Base-by-base conservation (phyloP, 106 monocot species). In the Acorus gramineus region DNA sequence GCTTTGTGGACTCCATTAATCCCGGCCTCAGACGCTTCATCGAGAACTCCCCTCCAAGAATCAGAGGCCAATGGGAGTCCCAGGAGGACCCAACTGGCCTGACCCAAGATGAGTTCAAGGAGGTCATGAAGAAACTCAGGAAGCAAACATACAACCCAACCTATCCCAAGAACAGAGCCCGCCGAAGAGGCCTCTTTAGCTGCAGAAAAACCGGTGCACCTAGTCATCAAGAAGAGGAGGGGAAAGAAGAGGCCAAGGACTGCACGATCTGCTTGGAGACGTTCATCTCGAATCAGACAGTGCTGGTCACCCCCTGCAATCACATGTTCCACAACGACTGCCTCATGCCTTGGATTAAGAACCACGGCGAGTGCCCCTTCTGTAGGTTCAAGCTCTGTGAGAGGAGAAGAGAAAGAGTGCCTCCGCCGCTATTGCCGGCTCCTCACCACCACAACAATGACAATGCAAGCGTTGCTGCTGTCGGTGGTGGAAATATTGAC, bases 301-400 rank as follows among this genome's bases (percentile, higher is more conserved):
- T 90, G 12, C 46, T 80, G 66, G 68, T 82, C 52, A 84, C 89
- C 9, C 89, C 89, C 10, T 89, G 89, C 75, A 81, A 79, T 56
- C 89, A 89, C 69, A 75, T 78, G 74, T 89, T 89, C 62, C 89
- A 89, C 63, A 44, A 61, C 45, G 77, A 68, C n/a, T 89, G 89
- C 58, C 49, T 89, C 54, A 66, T 74, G 8, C 89, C 89, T 3
- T 89, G 89, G 89, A 72, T 89, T 64, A 85, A 76, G 72, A 75
- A 74, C 69, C 85, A 78, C 6, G 89, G 89, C 12, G 59, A 82
- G 72, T 85, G 85, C 66, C 89, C 89, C 0, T 71, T 89, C 55
- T 89, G 89, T 53, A 77, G 85, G 67, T 56, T 73, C 11, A 57
- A 8, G 8, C 47, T 90, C 8, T 80, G 57, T 51, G 75, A 82